Conservation (phyloP, 768 basidiomycete genomes). For the Trametes cubensis region DNA sequence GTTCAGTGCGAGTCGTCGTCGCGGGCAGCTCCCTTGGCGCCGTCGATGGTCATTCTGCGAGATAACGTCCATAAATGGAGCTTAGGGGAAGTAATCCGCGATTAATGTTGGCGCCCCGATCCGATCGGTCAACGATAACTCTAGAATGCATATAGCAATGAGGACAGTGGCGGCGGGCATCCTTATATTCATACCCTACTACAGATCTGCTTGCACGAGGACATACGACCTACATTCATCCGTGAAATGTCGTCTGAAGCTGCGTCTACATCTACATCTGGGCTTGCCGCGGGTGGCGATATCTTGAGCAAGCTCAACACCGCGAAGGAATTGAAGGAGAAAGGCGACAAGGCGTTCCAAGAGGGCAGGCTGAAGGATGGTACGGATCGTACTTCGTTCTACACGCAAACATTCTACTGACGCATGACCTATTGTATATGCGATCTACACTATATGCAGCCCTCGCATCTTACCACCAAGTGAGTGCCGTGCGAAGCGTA, state of each 20-base stretch:
- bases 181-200: no score
- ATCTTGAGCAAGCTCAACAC: conserved; percentile 53
- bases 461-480: conserved; percentile 70
- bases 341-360: conserved; percentile 41
- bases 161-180: no score
- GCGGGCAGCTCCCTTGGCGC: neutral
- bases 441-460: conserved; percentile 44
- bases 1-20: neutral
- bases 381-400: conserved; percentile 5
- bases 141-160: no score
- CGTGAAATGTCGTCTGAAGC: conserved; percentile 8
- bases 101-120: neutral
- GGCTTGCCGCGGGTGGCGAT: conserved; percentile 20
- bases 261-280: conserved; percentile 14
- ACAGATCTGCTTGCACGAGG: no score
- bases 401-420: neutral
- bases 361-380: conserved; percentile 35
- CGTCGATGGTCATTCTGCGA: conserved; percentile 1
- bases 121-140: no score
- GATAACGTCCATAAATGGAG: conserved; percentile 4
- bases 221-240: no score
- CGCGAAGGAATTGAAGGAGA: conserved; percentile 51
- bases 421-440: neutral
- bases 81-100: no score
- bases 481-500: conserved; percentile 33